These are phyloP conservation scores for Saksenaea oblongispora DNA, from an alignment of 371 early-diverging fungal species.

Conservation along the genomic window DNA sequence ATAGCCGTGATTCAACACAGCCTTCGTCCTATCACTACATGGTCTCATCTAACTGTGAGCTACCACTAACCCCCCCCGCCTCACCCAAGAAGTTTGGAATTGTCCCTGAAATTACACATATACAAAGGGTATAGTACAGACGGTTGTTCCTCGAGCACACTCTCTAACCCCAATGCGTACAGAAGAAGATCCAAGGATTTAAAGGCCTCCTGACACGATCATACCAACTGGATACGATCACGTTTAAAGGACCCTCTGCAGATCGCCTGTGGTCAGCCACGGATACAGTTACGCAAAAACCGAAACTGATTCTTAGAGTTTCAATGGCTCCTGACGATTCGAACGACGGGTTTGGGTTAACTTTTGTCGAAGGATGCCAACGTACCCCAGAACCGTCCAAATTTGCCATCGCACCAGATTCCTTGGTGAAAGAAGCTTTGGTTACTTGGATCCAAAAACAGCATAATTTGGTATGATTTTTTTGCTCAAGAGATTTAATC, in stretches of 20 bases:
- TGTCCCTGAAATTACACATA: neutral
- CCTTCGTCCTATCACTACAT: neutral
- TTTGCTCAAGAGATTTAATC: neutral
- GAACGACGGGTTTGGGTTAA: neutral
- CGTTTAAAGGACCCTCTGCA: neutral
- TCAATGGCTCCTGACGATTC: neutral
- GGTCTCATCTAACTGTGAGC: neutral
- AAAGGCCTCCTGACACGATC: neutral
- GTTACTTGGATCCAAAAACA: slow-evolving; percentile 16
- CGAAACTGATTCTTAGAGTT: neutral
- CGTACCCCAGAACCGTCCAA: neutral
- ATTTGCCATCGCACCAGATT: slow-evolving; percentile 12
- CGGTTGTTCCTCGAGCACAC: neutral
- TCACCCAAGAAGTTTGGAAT: neutral
- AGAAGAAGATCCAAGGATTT: neutral
- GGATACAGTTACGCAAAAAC: neutral
- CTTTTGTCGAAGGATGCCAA: neutral
- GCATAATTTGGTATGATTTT: slow-evolving; percentile 6
- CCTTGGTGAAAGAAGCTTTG: slow-evolving; percentile 12
- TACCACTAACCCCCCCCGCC: neutral
- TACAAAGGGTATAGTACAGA: neutral
- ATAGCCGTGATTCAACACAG: neutral
- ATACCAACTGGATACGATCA: neutral
- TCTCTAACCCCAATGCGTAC: neutral
- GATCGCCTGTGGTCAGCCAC: neutral